Conservation (phyloP, 2,329 filamentous ascomycete genomes). For the Pseudogymnoascus sp. region DNA sequence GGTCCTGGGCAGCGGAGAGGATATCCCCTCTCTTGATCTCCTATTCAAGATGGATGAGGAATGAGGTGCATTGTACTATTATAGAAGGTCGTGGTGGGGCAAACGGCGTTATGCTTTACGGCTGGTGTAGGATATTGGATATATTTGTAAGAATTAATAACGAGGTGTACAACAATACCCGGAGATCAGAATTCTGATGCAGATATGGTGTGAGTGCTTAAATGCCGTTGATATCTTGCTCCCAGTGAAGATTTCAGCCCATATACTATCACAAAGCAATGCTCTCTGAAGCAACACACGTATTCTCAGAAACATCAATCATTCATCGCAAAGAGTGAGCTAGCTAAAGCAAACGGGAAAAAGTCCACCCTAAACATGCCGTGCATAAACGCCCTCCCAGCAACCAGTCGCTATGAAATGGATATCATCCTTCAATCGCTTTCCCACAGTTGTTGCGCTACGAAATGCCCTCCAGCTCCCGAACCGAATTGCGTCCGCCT, state of each 20-base stretch:
- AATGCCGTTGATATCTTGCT: neutral
- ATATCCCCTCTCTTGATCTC: constrained; percentile 10
- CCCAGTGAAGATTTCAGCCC: neutral
- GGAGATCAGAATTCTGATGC: neutral
- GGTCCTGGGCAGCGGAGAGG: neutral
- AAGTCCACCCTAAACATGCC: constrained; percentile 4
- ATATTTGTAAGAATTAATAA: constrained; percentile 10
- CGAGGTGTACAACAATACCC: neutral
- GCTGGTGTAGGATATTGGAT: constrained; percentile 10
- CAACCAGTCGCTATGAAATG: constrained; percentile 8
- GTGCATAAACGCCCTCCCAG: constrained; percentile 6
- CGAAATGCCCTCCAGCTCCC: neutral
- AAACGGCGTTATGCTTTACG: constrained; percentile 11
- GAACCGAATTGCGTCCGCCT: neutral
- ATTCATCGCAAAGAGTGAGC: neutral
- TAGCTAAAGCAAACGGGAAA: constrained; percentile 4
- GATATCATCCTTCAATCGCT: constrained; percentile 10
- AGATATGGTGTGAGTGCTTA: neutral
- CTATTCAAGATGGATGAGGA: constrained; percentile 10
- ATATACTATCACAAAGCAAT: neutral
- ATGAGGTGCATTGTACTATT: constrained; percentile 8
- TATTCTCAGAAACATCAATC: neutral
- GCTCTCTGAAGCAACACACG: neutral
- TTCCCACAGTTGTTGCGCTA: constrained; percentile 9
- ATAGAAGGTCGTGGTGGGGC: constrained; percentile 1